phyloP scores from a whole-genome alignment of 2,329 filamentous ascomycete species.

The Colletotrichum ledebouriae region DNA sequence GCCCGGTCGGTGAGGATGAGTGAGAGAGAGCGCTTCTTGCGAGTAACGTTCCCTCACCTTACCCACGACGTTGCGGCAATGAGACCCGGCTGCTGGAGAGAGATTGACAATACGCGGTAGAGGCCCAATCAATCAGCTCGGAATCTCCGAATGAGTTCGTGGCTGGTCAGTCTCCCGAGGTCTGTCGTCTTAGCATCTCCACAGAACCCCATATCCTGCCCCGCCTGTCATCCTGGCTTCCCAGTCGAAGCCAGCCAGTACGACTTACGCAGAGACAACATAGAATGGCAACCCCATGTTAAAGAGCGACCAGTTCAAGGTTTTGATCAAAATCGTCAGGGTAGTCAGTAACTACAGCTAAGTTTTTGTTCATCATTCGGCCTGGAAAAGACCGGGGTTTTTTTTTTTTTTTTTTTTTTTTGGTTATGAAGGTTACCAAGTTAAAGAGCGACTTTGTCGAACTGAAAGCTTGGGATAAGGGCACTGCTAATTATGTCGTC shows the following conservation, averaged over 20 bases:
- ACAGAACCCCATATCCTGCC: constrained; percentile 3
- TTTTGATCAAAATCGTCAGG: no score
- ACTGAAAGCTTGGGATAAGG: no score
- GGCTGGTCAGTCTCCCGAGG: constrained; percentile 15
- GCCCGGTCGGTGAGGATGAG: neutral
- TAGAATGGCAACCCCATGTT: no score
- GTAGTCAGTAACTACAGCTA: no score
- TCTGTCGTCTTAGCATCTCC: neutral
- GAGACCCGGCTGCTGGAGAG: constrained; percentile 11
- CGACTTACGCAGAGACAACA: constrained; percentile 12
- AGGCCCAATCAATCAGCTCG: no score
- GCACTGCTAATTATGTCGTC: no score
- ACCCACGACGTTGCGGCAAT: constrained; percentile 1
- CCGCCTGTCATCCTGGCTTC: constrained; percentile 16
- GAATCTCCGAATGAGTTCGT: neutral
- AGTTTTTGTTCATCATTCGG: no score
- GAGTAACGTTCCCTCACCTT: neutral
- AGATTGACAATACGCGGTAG: neutral
- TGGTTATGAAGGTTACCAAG: no score
- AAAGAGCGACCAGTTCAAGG: no score
- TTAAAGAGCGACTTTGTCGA: no score
- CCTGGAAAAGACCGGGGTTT: no score
- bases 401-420: no score
- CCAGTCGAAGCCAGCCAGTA: constrained; percentile 10
- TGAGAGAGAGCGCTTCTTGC: neutral